Evolutionary conservation across 2,329 filamentous ascomycete species (phyloP), one percentile per base, ranked within the genome.

Genomic region (Aspergillus vadensis): DNA sequence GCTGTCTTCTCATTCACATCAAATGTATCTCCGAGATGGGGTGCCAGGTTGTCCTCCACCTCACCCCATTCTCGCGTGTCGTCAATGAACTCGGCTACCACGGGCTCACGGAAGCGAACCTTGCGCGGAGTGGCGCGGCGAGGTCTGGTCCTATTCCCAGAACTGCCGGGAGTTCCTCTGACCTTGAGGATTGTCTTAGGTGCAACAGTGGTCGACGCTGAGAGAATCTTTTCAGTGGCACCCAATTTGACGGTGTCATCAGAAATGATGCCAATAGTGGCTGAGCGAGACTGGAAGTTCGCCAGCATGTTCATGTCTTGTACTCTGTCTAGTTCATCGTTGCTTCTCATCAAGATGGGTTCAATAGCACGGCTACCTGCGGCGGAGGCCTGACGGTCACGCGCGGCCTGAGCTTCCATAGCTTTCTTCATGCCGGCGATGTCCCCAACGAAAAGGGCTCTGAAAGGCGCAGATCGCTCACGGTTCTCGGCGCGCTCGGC

Each of bases 21-120:
- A 21, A 21, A 23, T 8, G 50, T 21, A 15, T 39, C 59, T 7
- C 56, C 30, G 25, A 66, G 51, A 41, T 65, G 43, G 1, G 63
- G 62, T 15, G 62, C 62, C 54, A 66, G 50, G 10, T 60, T 56
- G 15, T 60, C 54, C 8, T 54, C 23, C 27, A 58, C 23, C 10
- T 44, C 47, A 27, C 43, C 38, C 25, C 17, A 23, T 30, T 49
- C 30, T 17, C 44, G 49, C 21, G 32, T 19, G 21, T 38, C 38
- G 17, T 27, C 39, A 10, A 52, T 27, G 12, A 21, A 32, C 49
- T 61, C 55, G 15, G 54, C 55, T 14, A 60, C 52, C 17, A 65
- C 38, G 39, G 64, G 64, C n/a, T 59, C 57, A 3, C 51, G 48
- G 36, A 66, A 67, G n/a, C 51, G 64, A 32, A 63, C 64, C n/a